phyloP scores from a whole-genome alignment of 306 rosid species.

The Fagus sylvatica region DNA sequence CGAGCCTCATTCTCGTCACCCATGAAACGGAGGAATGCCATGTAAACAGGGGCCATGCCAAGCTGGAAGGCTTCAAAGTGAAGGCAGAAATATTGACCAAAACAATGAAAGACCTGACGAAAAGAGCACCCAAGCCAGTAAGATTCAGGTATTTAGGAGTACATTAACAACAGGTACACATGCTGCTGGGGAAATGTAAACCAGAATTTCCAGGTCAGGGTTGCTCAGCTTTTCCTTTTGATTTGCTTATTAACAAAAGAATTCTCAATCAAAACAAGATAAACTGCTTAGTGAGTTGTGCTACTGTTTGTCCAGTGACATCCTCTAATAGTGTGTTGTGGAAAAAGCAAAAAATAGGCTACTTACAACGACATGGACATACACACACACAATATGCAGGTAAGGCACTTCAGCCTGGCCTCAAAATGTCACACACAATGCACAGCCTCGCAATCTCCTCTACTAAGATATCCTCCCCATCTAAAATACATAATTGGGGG shows the following conservation, averaged over 20 bases:
- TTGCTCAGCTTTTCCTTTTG: background rate
- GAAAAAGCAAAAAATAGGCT: background rate
- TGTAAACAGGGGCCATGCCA: constrained; percentile 95
- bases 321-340: background rate
- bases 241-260: background rate
- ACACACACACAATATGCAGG: no score
- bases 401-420: no score
- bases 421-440: no score
- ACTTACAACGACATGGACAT: no score
- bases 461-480: no score
- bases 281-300: background rate
- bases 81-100: constrained; percentile 96
- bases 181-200: constrained; percentile 1
- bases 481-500: no score
- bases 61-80: constrained; percentile 99
- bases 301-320: background rate
- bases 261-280: background rate
- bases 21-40: constrained; percentile 98
- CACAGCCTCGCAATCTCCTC: no score
- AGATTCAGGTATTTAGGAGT: constrained; percentile 19
- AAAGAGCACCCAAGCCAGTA: constrained; percentile 26
- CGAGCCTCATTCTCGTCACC: constrained; percentile 95
- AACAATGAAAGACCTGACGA: constrained; percentile 91
- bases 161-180: constrained; percentile 12
- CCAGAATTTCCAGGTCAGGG: constrained; percentile 9